phyloP scores from a whole-genome alignment of 1,139 yeast genomes.

The Kurtzmaniella quercitrusa region DNA sequence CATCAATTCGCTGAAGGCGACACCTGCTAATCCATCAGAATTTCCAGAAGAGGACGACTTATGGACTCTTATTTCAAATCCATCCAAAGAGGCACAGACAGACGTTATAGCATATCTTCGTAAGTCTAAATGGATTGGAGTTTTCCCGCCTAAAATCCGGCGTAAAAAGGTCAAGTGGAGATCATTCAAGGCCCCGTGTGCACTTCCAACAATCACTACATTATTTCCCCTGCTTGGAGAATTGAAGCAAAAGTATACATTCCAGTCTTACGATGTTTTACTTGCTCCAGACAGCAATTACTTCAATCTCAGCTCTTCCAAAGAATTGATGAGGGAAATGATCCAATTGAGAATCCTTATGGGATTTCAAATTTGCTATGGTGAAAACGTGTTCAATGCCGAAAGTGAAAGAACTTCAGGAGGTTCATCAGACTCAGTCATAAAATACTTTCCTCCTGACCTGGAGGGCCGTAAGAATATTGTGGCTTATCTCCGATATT shows the following conservation, averaged over 20 bases:
- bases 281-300: constrained; percentile 50
- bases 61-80: constrained; percentile 70
- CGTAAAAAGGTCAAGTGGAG: constrained; percentile 82
- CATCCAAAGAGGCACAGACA: constrained; percentile 54
- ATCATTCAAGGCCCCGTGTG: constrained; percentile 89
- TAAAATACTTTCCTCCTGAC: constrained; percentile 37
- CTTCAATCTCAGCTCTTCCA: constrained; percentile 51
- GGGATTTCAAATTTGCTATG: constrained; percentile 88
- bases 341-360: constrained; percentile 73
- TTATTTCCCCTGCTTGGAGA: constrained; percentile 69
- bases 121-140: constrained; percentile 75
- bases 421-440: constrained; percentile 46
- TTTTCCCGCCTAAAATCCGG: constrained; percentile 66
- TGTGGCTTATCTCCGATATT: constrained; percentile 68
- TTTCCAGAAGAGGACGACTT: constrained; percentile 15
- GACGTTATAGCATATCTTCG: constrained; percentile 39
- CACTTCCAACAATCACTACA: constrained; percentile 76
- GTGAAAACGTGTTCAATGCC: constrained; percentile 57
- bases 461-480: constrained; percentile 46
- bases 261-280: constrained; percentile 61
- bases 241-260: constrained; percentile 58
- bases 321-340: constrained; percentile 73
- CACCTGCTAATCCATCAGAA: background rate
- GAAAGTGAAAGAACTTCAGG: constrained; percentile 60
- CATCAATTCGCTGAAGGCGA: background rate